A percentile compares a stretch with the other conserved stretches of the same genome.
These are phyloP conservation scores for Pistacia atlantica DNA, from an alignment of 345 rosid species.

Conservation along the genomic window DNA sequence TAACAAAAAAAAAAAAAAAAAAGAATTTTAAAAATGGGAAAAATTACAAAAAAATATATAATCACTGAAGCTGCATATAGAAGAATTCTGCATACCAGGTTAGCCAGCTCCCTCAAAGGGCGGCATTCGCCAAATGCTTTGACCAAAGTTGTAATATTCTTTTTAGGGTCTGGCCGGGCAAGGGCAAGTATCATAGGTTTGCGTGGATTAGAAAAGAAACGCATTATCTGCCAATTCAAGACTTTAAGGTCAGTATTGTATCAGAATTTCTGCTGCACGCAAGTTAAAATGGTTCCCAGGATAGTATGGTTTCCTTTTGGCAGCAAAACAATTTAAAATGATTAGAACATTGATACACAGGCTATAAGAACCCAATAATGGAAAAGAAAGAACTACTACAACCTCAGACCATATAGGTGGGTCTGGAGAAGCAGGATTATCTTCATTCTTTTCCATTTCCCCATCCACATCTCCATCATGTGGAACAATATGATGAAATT, in stretches of 20 bases:
- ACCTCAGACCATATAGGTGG: constrained; percentile 93
- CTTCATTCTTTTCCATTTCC: constrained; percentile 58
- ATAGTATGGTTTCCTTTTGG: not conserved
- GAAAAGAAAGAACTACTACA: constrained; percentile 14
- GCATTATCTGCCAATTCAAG: constrained; percentile 65
- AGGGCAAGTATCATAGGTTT: constrained; percentile 90
- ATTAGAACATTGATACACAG: not conserved
- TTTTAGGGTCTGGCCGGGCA: constrained; percentile 88
- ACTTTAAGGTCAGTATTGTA: constrained; percentile 6
- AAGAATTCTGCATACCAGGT: constrained; percentile 52
- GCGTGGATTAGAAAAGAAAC: constrained; percentile 73
- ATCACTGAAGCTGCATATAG: not conserved
- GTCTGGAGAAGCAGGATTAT: constrained; percentile 58
- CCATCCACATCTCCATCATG: constrained; percentile 75
- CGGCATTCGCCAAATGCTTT: constrained; percentile 91
- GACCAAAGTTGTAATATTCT: constrained; percentile 76
- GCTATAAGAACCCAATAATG: not conserved
- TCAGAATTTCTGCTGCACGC: constrained; percentile 4
- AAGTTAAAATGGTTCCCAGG: not conserved
- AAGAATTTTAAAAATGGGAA: constrained; percentile 6
- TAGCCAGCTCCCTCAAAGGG: constrained; percentile 71
- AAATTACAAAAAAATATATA: not conserved
- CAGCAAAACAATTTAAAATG: not conserved
- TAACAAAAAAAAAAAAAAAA: not conserved
- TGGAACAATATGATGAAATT: constrained; percentile 77